Evolutionary conservation across 2,329 filamentous ascomycete genomes (phyloP).

Genomic region (Lecanicillium sp.): DNA sequence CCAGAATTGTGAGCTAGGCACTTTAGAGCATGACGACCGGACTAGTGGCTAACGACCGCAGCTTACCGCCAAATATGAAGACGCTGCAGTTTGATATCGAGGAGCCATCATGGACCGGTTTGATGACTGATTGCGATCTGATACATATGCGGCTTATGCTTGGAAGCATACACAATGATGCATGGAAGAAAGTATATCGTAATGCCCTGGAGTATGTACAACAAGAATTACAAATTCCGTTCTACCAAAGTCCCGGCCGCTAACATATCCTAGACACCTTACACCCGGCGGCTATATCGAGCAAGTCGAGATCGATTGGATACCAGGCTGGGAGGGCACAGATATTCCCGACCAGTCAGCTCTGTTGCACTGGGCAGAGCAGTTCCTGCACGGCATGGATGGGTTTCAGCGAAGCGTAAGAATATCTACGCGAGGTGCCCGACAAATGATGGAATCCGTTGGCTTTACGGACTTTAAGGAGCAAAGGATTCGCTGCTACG

Average conservation of each 20-base stretch:
- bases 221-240: no score
- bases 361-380: slow-evolving; percentile 61
- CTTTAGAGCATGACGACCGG: no score
- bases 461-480: slow-evolving; percentile 79
- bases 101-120: slow-evolving; percentile 50
- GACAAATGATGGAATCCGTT: slow-evolving; percentile 52
- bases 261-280: slow-evolving; percentile 52
- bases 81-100: slow-evolving; percentile 67
- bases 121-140: slow-evolving; percentile 59
- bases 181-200: slow-evolving; percentile 66
- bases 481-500: slow-evolving; percentile 58
- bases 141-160: slow-evolving; percentile 75
- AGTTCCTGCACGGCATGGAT: slow-evolving; percentile 61
- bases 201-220: slow-evolving; percentile 60
- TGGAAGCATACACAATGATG: slow-evolving; percentile 62
- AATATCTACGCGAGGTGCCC: slow-evolving; percentile 41
- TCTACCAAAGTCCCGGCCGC: neutral
- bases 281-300: slow-evolving; percentile 75
- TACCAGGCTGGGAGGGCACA: slow-evolving; percentile 63
- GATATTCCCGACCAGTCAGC: slow-evolving; percentile 49
- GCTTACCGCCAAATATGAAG: slow-evolving; percentile 56
- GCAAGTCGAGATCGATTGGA: slow-evolving; percentile 83
- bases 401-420: slow-evolving; percentile 58
- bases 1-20: slow-evolving; percentile 30
- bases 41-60: slow-evolving; percentile 33